Base-by-base conservation (phyloP, 306 rosid species). In the Alnus rubra region DNA sequence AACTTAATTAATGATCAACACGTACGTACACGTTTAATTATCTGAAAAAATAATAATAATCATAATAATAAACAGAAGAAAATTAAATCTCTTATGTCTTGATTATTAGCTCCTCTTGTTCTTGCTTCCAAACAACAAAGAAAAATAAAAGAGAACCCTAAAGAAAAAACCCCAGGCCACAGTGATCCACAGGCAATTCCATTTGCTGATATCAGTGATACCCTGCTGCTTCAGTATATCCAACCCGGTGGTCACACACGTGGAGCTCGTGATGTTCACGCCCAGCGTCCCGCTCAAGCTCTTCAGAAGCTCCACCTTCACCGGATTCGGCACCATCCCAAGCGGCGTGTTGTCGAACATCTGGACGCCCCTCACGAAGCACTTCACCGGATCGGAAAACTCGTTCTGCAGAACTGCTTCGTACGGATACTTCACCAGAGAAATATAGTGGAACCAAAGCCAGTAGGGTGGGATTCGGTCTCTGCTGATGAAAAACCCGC, bases 391-490 rank as follows among this genome's bases (percentile, higher is more conserved):
- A 1, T 35, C 64, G 8, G 69, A 82, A 60, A 94, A 89, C 86
- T 94, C 98, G 76, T 92, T 94, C 74, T 87, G 94, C 80, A 94
- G 16, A 16, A 92, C 97, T 0, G 83, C 97, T 50, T 94, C 97
- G n/a, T 88, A 94, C 0, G 98, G 98, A 30, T 92, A 94, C 80
- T 94, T 94, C 73, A 92, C 98, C 0, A 94, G 87, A 0, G 97
- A 94, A 0, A 92, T 33, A 44, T 92, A 94, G 44, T 94, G 98
- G 55, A 94, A 94, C 98, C 98, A 94, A 7, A 92, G 11, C 98
- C 98, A 94, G 42, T 91, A 94, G 0, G 48, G 10, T 0, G 98
- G 98, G 71, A 94, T 94, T 31, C 97, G 82, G 44, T 92, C 88
- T 23, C 97, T 83, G 76, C 75, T 84, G 11, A 94, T 90, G 87